These are phyloP conservation scores for Leccinum subtestaceum DNA, from an alignment of 768 basidiomycete genomes.

Conservation along the genomic window DNA sequence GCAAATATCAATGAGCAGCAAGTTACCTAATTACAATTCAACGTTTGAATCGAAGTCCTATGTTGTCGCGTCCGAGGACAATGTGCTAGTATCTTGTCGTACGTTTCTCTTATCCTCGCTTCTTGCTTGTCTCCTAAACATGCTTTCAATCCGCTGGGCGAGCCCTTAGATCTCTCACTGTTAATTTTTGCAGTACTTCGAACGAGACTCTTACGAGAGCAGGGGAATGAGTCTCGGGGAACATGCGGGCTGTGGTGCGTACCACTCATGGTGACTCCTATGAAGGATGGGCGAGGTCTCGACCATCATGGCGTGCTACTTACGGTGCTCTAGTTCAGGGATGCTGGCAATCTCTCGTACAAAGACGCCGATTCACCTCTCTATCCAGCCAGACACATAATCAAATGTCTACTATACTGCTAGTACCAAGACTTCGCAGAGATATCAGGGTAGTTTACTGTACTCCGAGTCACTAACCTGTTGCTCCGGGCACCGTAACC, in stretches of 20 bases:
- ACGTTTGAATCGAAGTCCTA: not conserved
- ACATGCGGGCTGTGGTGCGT: not conserved
- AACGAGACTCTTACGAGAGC: not conserved
- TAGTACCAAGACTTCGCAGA: not conserved
- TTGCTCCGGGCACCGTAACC: not conserved
- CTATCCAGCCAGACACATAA: not conserved
- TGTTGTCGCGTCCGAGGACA: not conserved
- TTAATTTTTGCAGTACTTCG: not conserved
- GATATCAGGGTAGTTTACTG: not conserved
- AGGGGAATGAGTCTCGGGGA: not conserved
- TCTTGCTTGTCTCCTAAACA: not conserved
- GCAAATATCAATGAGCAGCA: not conserved
- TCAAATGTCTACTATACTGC: not conserved
- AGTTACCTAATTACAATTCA: not conserved
- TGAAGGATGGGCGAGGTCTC: not conserved
- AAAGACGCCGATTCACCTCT: no score
- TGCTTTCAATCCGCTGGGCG: not conserved
- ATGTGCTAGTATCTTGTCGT: not conserved
- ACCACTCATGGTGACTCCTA: not conserved
- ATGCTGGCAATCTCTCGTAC: not conserved
- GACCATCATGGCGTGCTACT: not conserved
- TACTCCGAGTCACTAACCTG: not conserved
- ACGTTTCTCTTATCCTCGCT: not conserved
- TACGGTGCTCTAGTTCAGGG: not conserved
- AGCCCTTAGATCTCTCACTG: not conserved